These are phyloP conservation scores for Ophiostoma himal-ulmi DNA, from an alignment of 2,329 filamentous ascomycete species.

Conservation along the genomic window DNA sequence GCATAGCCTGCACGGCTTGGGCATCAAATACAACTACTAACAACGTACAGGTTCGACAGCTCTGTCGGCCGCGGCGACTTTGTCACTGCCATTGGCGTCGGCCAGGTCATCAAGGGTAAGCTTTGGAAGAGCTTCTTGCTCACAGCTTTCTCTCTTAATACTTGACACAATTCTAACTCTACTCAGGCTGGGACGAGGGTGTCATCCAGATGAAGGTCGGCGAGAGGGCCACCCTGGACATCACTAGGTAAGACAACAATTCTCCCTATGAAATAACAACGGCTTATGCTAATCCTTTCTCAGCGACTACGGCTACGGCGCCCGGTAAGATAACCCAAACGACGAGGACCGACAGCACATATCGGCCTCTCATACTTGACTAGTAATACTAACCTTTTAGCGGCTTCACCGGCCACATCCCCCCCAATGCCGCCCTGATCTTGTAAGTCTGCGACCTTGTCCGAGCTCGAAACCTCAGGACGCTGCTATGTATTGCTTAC, in stretches of 20 bases:
- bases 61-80: slow-evolving; percentile 75
- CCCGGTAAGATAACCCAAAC: slow-evolving; percentile 43
- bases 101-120: slow-evolving; percentile 78
- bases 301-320: slow-evolving; percentile 59
- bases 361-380: background rate
- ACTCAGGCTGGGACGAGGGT: slow-evolving; percentile 74
- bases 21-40: slow-evolving; percentile 15
- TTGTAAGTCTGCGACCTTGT: slow-evolving; percentile 57
- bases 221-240: slow-evolving; percentile 81
- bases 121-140: too few relatives aligned
- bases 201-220: slow-evolving; percentile 81
- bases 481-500: background rate
- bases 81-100: slow-evolving; percentile 69
- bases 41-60: slow-evolving; percentile 66
- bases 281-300: background rate
- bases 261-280: background rate
- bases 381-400: slow-evolving; percentile 39
- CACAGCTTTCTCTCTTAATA: too few relatives aligned
- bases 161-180: background rate
- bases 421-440: slow-evolving; percentile 66
- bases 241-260: slow-evolving; percentile 56
- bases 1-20: background rate
- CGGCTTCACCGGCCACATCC: slow-evolving; percentile 74
- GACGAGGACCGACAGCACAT: background rate
- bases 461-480: background rate